Evolutionary conservation across 495 filamentous ascomycete genomes (phyloP).

Genomic region (Glonium stellatum): DNA sequence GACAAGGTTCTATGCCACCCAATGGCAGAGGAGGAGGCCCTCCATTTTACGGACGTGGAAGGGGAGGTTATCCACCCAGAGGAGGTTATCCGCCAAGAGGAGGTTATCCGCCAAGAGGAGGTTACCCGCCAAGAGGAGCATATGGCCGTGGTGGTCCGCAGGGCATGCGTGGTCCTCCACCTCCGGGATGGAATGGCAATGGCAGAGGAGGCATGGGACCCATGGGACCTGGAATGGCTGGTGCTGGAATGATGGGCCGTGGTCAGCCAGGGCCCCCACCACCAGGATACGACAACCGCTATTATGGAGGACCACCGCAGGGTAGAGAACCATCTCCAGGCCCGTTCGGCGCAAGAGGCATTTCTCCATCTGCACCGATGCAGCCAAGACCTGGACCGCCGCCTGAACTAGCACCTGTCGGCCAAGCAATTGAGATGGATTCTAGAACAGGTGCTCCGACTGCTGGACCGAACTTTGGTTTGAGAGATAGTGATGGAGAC

Average conservation of each 20-base stretch:
- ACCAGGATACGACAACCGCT: conserved; percentile 32
- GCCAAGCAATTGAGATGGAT: conserved; percentile 84
- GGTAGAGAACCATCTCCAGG: conserved; percentile 18
- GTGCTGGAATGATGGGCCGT: conserved; percentile 39
- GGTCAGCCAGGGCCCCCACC: conserved; percentile 56
- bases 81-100: conserved; percentile 43
- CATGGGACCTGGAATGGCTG: conserved; percentile 32
- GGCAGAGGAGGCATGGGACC: conserved; percentile 34
- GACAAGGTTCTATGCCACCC: conserved; percentile 4
- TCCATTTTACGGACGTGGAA: conserved; percentile 44
- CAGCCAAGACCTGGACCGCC: conserved; percentile 1
- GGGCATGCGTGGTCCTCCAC: conserved; percentile 28
- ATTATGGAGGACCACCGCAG: conserved; percentile 24
- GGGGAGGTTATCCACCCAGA: conserved; percentile 35
- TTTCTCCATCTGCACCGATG: conserved; percentile 18
- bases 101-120: conserved; percentile 34
- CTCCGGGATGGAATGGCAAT: conserved; percentile 31
- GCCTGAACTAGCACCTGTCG: conserved; percentile 37
- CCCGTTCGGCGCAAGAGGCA: conserved; percentile 19
- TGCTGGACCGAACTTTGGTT: conserved; percentile 30
- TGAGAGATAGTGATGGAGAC: conserved; percentile 60
- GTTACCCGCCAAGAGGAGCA: conserved; percentile 31
- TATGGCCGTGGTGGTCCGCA: conserved; percentile 23
- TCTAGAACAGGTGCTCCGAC: conserved; percentile 51
- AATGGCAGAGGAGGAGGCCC: conserved; percentile 34